These are phyloP conservation scores for Hypericum androsaemum DNA, from an alignment of 345 rosid species.

Conservation along the genomic window DNA sequence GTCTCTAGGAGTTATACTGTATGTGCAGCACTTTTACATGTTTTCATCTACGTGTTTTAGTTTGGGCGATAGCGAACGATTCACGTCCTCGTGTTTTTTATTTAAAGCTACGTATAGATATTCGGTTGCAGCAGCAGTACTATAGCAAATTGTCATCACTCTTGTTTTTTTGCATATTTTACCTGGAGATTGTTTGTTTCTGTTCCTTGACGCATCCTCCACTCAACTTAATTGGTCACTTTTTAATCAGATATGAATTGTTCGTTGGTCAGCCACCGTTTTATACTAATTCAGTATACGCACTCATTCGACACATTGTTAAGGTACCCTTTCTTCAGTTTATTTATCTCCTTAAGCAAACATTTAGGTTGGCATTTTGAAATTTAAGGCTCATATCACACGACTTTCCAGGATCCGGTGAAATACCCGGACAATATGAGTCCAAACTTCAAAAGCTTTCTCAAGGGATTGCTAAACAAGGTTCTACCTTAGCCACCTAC, in stretches of 20 bases:
- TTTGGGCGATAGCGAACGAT: no score
- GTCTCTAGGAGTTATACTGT: conserved; percentile 99
- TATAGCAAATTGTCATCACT: no score
- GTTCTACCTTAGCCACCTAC: conserved; percentile 21
- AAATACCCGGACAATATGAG: conserved; percentile 94
- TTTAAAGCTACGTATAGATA: no score
- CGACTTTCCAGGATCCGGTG: conserved; percentile 74
- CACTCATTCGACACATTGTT: conserved; percentile 91
- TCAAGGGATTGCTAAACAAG: conserved; percentile 93
- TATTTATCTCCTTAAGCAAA: conserved; percentile 3
- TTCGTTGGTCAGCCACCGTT: conserved; percentile 98
- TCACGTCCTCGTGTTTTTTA: no score
- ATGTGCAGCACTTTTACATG: conserved; percentile 17
- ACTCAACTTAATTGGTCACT: conserved; percentile 7
- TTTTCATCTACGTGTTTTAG: neutral
- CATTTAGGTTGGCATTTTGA: conserved; percentile 9
- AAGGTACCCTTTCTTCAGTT: conserved; percentile 41
- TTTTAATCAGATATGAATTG: conserved; percentile 68
- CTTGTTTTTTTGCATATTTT: neutral
- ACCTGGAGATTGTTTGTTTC: neutral
- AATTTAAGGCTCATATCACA: conserved; percentile 25
- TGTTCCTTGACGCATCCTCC: neutral
- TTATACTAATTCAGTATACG: conserved; percentile 95
- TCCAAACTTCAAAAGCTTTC: conserved; percentile 68
- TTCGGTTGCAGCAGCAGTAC: no score